A percentile compares a stretch with the other conserved stretches of the same genome.
Evolutionary conservation across 768 basidiomycete species (phyloP).

Genomic region (Suillus subaureus): DNA sequence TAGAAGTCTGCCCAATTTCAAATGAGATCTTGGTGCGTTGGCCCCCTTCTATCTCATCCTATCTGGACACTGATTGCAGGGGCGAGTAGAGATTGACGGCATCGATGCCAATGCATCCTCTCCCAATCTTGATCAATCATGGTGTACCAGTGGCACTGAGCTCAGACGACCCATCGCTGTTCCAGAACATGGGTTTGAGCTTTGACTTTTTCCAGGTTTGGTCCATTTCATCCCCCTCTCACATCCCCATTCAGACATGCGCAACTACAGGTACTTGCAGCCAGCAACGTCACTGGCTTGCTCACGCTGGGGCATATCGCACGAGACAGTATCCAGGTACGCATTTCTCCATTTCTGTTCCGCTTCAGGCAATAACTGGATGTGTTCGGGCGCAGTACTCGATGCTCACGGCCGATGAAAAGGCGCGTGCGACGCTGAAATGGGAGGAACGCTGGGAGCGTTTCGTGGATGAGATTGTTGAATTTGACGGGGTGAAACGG

Average conservation of each 20-base stretch:
- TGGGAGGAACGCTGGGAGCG: conserved; percentile 54
- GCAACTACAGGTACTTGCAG: conserved; percentile 55
- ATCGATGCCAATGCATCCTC: conserved; percentile 79
- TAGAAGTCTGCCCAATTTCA: conserved; percentile 83
- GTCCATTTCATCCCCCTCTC: not conserved
- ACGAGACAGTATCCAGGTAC: conserved; percentile 64
- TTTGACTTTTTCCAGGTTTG: conserved; percentile 78
- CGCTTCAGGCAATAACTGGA: not conserved
- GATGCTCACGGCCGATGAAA: conserved; percentile 49
- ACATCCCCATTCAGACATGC: not conserved
- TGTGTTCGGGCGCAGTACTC: conserved; percentile 45
- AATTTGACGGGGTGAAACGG: not conserved
- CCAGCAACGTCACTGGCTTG: conserved; percentile 68
- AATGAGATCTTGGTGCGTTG: conserved; percentile 69
- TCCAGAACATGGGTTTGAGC: conserved; percentile 77
- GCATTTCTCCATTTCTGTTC: conserved; percentile 2
- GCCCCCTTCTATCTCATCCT: not conserved
- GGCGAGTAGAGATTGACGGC: conserved; percentile 62
- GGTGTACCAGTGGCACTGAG: conserved; percentile 71
- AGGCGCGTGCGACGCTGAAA: conserved; percentile 38
- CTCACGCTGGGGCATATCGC: conserved; percentile 63
- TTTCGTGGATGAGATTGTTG: conserved; percentile 43
- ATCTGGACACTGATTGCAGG: not conserved
- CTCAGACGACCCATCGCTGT: conserved; percentile 77
- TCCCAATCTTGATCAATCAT: conserved; percentile 71